Base-by-base conservation (phyloP, 1,284 basidiomycete genomes). In the Puccinia polysora region DNA sequence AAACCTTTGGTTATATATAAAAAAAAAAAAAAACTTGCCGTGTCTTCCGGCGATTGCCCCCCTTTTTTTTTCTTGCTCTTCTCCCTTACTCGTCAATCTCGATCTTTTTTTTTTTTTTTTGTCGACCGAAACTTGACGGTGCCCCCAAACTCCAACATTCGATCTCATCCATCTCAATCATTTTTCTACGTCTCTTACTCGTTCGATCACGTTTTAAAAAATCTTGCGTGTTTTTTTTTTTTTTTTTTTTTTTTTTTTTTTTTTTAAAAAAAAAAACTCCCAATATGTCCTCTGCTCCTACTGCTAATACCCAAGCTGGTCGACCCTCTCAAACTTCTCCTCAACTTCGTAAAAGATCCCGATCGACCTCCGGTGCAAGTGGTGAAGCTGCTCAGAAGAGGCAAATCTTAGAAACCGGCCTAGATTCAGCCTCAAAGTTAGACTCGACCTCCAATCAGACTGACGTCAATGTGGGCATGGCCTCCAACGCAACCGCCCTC, bases 281-380 rank as follows among this genome's bases (percentile, higher is more conserved):
- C 43, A 65, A 40, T 30, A 65, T 65, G 63, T 34, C 63, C 7
- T 36, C 63, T 30, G 25, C 45, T 23, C 15, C 45, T 12, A 32
- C 32, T 43, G n/a, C 25, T 40, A 30, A 68, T 30, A 53, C 55
- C 52, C 23, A 43, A 69, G 18, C 38, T 20, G 32, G 18, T 30
- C 52, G 40, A 8, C 28, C 28, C 15, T 23, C 36, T 30, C 38
- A 45, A 32, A 55, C 25, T 28, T 7, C 38, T 36, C 40, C 50
- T 4, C 65, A 59, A 34, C 30, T 49, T 20, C 55, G 65, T 1
- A 69, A 69, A 59, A 53, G 65, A 4, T 69, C 65, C 1, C 23
- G 65, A 34, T 69, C 65, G 8, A 14, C 40, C 30, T 69, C 65
- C 7, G 40, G 20, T n/a, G 30, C 65, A 0, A 55, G 30, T 23